These are phyloP conservation scores for Spirogloea muscicola DNA, from an alignment of 139 green algal species.

Conservation along the genomic window DNA sequence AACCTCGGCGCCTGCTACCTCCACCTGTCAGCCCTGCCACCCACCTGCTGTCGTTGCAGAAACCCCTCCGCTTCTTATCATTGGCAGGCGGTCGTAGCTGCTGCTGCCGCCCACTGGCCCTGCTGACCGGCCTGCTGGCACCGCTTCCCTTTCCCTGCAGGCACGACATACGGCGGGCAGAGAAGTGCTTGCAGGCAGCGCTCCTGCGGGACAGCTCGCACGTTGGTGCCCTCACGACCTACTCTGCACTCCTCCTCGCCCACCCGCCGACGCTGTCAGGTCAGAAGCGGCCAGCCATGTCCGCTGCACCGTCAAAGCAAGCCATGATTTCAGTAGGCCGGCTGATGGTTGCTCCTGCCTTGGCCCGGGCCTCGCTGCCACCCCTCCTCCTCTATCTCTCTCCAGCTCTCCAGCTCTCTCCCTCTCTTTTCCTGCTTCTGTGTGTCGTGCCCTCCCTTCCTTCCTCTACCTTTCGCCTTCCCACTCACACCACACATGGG, in stretches of 20 bases:
- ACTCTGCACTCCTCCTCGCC: neutral
- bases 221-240: neutral
- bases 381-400: neutral
- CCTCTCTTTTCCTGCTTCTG: neutral
- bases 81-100: neutral
- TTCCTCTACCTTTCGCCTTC: neutral
- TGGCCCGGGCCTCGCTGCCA: neutral
- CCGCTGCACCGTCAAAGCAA: neutral
- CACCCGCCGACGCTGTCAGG: too few relatives aligned
- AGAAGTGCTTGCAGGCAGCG: neutral
- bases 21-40: neutral
- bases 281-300: neutral
- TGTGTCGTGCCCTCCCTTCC: neutral
- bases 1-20: slow-evolving; percentile 2
- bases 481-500: neutral
- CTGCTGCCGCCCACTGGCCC: neutral
- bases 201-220: neutral
- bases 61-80: neutral
- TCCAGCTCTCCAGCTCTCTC: neutral
- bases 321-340: neutral
- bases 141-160: neutral
- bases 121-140: neutral
- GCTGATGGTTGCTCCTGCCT: neutral
- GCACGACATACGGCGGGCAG: neutral
- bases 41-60: neutral